Evolutionary conservation across 805 yeast genomes (phyloP).

Genomic region (Peterozyma xylosa): DNA sequence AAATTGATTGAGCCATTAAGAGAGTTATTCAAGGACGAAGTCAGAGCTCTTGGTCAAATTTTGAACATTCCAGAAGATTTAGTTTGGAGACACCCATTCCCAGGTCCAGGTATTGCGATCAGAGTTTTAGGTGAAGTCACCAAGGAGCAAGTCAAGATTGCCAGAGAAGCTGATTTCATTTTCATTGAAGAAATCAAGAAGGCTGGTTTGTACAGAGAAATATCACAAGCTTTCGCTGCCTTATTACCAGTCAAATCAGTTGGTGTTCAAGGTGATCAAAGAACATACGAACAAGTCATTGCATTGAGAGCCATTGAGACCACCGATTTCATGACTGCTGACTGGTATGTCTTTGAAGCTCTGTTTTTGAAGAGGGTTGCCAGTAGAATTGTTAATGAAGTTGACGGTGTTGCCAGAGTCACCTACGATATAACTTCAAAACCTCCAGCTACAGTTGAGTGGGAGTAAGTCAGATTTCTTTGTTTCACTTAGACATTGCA

Average conservation of each 20-base stretch:
- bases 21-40: conserved; percentile 98
- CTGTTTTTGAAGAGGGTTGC: conserved; percentile 87
- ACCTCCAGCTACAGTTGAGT: conserved; percentile 99
- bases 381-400: conserved; percentile 96
- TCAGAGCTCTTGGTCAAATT: conserved; percentile 89
- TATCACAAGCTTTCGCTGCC: conserved; percentile 97
- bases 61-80: conserved; percentile 94
- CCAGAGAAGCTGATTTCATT: conserved; percentile 94
- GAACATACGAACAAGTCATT: conserved; percentile 98
- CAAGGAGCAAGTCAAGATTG: conserved; percentile 86
- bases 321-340: conserved; percentile 98
- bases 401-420: conserved; percentile 97
- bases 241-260: conserved; percentile 96
- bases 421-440: conserved; percentile 97
- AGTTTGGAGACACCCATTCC: conserved; percentile 99
- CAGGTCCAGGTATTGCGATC: conserved; percentile 99
- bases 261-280: conserved; percentile 99
- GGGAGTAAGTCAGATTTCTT: conserved; percentile 58
- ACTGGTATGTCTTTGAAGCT: conserved; percentile 94
- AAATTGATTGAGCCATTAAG: conserved; percentile 97
- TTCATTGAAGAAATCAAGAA: conserved; percentile 93
- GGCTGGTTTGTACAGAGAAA: conserved; percentile 87
- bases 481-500: background rate
- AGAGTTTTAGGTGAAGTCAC: conserved; percentile 97
- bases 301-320: conserved; percentile 98